Conservation (phyloP, 352 stramenopile species). For the Phytopythium vexans region DNA sequence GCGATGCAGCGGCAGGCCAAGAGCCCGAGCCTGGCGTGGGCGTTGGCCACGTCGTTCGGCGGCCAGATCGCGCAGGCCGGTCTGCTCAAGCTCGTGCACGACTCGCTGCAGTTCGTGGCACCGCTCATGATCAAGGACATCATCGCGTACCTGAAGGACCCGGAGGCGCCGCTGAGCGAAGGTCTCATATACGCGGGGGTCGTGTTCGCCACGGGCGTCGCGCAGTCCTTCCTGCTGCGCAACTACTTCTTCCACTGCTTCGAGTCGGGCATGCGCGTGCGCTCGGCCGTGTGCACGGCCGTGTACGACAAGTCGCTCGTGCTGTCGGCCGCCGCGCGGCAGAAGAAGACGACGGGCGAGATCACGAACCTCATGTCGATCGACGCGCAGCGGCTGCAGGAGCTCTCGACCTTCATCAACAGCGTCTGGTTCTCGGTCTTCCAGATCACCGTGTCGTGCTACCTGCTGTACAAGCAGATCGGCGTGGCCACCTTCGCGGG, state of each 20-base stretch:
- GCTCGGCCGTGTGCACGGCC: slow-evolving; percentile 65
- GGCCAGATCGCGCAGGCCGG: slow-evolving; percentile 46
- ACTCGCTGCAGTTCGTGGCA: slow-evolving; percentile 82
- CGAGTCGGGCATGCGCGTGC: slow-evolving; percentile 70
- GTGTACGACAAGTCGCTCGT: slow-evolving; percentile 87
- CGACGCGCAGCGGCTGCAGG: slow-evolving; percentile 94
- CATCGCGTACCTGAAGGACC: slow-evolving; percentile 75
- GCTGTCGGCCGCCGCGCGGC: slow-evolving; percentile 65
- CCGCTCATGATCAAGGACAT: slow-evolving; percentile 85
- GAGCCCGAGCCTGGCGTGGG: slow-evolving; percentile 53
- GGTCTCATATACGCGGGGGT: slow-evolving; percentile 60
- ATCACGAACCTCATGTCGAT: slow-evolving; percentile 98
- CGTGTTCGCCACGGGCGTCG: slow-evolving; percentile 67
- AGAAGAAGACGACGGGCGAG: slow-evolving; percentile 88
- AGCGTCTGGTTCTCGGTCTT: slow-evolving; percentile 87
- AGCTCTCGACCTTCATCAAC: slow-evolving; percentile 93
- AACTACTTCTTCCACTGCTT: slow-evolving; percentile 89
- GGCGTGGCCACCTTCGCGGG: slow-evolving; percentile 88
- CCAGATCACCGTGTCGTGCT: slow-evolving; percentile 75
- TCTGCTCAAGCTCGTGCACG: slow-evolving; percentile 78
- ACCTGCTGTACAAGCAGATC: slow-evolving; percentile 71
- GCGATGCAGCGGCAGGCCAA: slow-evolving; percentile 17
- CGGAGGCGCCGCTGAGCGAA: slow-evolving; percentile 44
- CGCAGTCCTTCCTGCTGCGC: slow-evolving; percentile 74
- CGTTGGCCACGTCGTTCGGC: slow-evolving; percentile 51